Conservation (phyloP, 2,329 filamentous ascomycete species). For the Paramyrothecium sp. region DNA sequence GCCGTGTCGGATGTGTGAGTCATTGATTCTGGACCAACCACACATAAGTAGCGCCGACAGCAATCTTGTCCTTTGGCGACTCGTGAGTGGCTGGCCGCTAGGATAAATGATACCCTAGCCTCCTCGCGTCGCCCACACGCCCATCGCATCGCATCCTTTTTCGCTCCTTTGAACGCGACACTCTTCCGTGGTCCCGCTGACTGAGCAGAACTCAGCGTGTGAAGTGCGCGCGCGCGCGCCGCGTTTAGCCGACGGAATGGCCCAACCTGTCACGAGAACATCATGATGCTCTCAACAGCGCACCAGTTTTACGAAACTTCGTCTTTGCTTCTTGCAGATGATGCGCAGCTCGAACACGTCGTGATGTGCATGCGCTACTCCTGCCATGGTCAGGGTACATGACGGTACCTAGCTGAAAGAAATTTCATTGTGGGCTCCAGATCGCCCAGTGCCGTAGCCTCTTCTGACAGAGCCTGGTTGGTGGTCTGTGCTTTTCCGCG, state of each 20-base stretch:
- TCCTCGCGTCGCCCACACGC: neutral
- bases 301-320: too few species aligned
- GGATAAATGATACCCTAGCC: slow-evolving; percentile 13
- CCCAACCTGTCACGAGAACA: too few species aligned
- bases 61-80: slow-evolving; percentile 28
- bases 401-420: slow-evolving; percentile 16
- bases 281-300: too few species aligned
- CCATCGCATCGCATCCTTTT: too few species aligned
- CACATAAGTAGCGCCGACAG: slow-evolving; percentile 12
- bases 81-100: slow-evolving; percentile 26
- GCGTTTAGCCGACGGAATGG: too few species aligned
- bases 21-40: slow-evolving; percentile 23
- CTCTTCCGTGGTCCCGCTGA: neutral
- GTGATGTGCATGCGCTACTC: neutral
- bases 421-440: slow-evolving; percentile 22
- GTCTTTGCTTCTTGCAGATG: too few species aligned
- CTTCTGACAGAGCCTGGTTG: slow-evolving; percentile 19
- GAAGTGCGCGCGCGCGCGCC: too few species aligned
- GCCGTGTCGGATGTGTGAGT: slow-evolving; percentile 17
- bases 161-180: too few species aligned
- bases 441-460: slow-evolving; percentile 26
- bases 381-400: neutral
- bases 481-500: slow-evolving; percentile 15
- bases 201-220: neutral
- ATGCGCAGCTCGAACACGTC: neutral